Conservation (phyloP, 148 eudicot species). For the Nepenthes gracilis region DNA sequence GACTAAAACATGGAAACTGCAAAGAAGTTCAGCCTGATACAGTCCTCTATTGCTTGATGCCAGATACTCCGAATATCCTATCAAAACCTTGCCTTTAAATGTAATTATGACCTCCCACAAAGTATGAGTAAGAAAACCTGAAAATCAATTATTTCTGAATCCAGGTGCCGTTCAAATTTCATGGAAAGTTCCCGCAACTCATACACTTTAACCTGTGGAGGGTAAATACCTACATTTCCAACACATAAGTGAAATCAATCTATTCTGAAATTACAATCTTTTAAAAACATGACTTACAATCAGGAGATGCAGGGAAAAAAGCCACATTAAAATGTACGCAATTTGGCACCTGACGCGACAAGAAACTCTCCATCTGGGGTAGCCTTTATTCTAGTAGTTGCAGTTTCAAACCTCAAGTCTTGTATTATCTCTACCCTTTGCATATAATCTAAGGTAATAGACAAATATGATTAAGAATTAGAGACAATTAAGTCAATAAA, state of each 20-base stretch:
- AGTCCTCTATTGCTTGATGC: too few species aligned
- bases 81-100: too few species aligned
- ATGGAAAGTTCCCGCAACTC: slow-evolving; percentile 74
- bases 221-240: slow-evolving; percentile 62
- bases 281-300: neutral
- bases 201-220: slow-evolving; percentile 92
- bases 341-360: slow-evolving; percentile 73
- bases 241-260: slow-evolving; percentile 1
- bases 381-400: slow-evolving; percentile 75
- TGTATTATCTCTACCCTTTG: slow-evolving; percentile 75
- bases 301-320: neutral
- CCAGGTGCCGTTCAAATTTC: slow-evolving; percentile 90
- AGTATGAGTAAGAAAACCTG: slow-evolving; percentile 30
- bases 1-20: too few species aligned
- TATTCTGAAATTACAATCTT: neutral
- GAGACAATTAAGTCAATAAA: neutral
- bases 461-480: neutral
- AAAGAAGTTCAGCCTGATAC: too few species aligned
- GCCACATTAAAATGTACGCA: neutral
- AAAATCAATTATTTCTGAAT: slow-evolving; percentile 80
- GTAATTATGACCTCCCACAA: too few species aligned
- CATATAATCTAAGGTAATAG: slow-evolving; percentile 38
- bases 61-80: too few species aligned
- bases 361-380: slow-evolving; percentile 95
- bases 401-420: slow-evolving; percentile 84